Evolutionary conservation across 2,329 filamentous ascomycete genomes (phyloP), one percentile per base, ranked within the genome.

Genomic region (Coniochaeta sp.): DNA sequence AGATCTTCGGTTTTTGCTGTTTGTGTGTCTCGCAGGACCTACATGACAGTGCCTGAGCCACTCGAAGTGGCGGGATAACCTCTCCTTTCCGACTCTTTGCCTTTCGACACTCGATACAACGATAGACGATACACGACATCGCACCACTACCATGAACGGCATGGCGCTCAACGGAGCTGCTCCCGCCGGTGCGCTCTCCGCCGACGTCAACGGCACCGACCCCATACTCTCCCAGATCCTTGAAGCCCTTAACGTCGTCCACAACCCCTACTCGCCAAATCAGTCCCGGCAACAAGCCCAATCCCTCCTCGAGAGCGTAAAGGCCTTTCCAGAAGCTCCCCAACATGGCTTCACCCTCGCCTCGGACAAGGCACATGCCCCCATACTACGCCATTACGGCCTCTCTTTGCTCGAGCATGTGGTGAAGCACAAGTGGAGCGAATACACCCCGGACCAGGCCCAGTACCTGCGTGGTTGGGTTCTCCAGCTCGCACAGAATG

Each of bases 321-420:
- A 96, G 71, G 78, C 82, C 46, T 81, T 87, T 60, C 76, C 82
- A 52, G 84, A 91, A 61, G 91, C 92, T 5, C 89, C 91, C 2
- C 83, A 87, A 48, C 86, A 94, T 71, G 94, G 94, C 58, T 95
- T 89, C 70, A 79, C 80, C 22, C 81, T 99, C 54, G 91, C 91
- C 42, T 82, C 82, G 58, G 85, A 94, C 67, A 79, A 77, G 62
- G 74, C 78, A 32, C 89, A 95, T 65, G 80, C 88, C 51, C 82
- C 89, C 35, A 81, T 94, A 51, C 87, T 97, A 52, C 87, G 94
- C 60, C 91, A 97, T 71, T 99, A 95, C 67, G 94, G 91, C 52
- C 79, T 99, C 28, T 95, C 91, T 26, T 78, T 99, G 52, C 81
- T 99, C 58, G 92, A 96, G 63, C 87, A 95, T 69, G 85, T 89